Evolutionary conservation across 805 yeast genomes (phyloP).

Genomic region (Jamesozyma hellenica): DNA sequence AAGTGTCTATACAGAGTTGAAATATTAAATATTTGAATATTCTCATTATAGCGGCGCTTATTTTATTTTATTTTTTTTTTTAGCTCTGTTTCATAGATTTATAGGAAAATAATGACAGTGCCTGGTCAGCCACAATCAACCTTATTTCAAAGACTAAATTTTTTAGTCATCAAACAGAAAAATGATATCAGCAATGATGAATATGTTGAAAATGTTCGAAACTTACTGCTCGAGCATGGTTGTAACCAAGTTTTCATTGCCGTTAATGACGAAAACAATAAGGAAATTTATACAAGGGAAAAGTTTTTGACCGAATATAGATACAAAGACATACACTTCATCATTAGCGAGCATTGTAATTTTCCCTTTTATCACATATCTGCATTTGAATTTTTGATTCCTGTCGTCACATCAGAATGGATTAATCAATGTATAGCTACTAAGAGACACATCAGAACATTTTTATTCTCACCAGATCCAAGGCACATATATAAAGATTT

Average conservation of each 20-base stretch:
- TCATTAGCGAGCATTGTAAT: constrained; percentile 14
- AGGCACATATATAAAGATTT: constrained; percentile 51
- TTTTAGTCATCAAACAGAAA: constrained; percentile 11
- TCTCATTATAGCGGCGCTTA: too few species aligned
- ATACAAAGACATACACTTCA: constrained; percentile 14
- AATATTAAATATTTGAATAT: too few species aligned
- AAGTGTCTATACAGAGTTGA: too few species aligned
- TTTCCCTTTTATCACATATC: constrained; percentile 25
- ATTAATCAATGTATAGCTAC: constrained; percentile 13
- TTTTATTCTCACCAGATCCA: constrained; percentile 59
- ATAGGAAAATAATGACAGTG: background rate
- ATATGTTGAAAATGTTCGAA: background rate
- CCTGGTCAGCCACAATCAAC: background rate
- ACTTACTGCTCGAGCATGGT: background rate
- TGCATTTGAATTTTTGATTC: constrained; percentile 23
- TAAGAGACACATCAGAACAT: constrained; percentile 18
- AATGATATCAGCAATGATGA: background rate
- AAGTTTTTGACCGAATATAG: constrained; percentile 11
- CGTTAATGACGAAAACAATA: background rate
- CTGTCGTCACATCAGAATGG: constrained; percentile 26
- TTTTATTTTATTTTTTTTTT: too few species aligned
- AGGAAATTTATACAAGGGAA: background rate
- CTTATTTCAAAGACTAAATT: constrained; percentile 15
- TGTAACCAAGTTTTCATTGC: background rate
- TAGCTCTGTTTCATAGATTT: too few species aligned